Conservation (phyloP, 306 rosid genomes). For the Astragalus glycyphyllos region DNA sequence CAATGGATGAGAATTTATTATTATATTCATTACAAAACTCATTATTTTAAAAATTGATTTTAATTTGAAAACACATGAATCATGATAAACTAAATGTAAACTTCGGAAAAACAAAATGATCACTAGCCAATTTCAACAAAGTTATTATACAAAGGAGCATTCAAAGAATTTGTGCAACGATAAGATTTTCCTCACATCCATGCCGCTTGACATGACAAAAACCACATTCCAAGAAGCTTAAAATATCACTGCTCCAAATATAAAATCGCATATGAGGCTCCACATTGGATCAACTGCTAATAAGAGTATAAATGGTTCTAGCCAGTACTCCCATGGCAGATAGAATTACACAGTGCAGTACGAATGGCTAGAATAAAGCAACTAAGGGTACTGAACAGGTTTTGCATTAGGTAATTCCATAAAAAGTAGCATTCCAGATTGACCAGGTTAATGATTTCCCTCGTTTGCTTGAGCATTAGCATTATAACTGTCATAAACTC, state of each 20-base stretch:
- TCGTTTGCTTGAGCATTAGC: constrained; percentile 51
- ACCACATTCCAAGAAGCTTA: constrained; percentile 24
- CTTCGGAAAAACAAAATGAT: background rate
- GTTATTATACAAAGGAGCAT: background rate
- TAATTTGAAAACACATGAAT: no score
- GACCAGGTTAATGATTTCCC: constrained; percentile 48
- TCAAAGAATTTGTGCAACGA: background rate
- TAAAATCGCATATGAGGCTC: constrained; percentile 14
- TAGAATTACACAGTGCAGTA: constrained; percentile 6
- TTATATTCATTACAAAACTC: no score
- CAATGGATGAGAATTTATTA: no score
- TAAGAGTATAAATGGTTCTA: constrained; percentile 13
- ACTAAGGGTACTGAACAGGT: constrained; percentile 2
- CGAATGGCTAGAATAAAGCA: background rate
- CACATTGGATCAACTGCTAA: constrained; percentile 6
- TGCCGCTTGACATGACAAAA: constrained; percentile 25
- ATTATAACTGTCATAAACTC: constrained; percentile 54
- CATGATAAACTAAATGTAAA: no score
- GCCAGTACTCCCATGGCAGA: constrained; percentile 23
- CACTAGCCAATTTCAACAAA: background rate
- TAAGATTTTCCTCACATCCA: constrained; percentile 15
- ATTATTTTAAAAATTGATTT: no score
- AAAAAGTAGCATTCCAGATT: background rate
- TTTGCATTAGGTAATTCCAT: background rate
- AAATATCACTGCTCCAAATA: constrained; percentile 14